Percentiles rank a stretch among this genome's conserved stretches.
Conservation (phyloP, 148 eudicot species). For the Persicaria tinctoria region DNA sequence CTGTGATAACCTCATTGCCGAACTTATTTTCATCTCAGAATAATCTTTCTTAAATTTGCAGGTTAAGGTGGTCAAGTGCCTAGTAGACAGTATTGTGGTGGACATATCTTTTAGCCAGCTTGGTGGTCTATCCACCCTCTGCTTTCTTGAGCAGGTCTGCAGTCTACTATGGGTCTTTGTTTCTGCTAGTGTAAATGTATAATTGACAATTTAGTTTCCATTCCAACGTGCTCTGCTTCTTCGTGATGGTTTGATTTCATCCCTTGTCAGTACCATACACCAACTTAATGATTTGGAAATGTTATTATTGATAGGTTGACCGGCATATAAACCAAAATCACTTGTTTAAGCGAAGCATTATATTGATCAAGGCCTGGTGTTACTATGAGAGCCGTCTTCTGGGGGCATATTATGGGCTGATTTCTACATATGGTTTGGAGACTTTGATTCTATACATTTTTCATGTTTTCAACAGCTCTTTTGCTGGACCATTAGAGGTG, state of each 20-base stretch:
- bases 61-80: constrained; percentile 76
- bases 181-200: not conserved
- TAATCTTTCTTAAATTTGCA: constrained; percentile 19
- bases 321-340: constrained; percentile 70
- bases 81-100: constrained; percentile 68
- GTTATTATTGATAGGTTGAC: constrained; percentile 41
- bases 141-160: constrained; percentile 69
- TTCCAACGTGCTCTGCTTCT: not conserved
- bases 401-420: constrained; percentile 98
- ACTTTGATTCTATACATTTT: constrained; percentile 95
- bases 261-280: not conserved
- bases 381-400: constrained; percentile 94
- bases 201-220: too few species aligned
- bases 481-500: constrained; percentile 91
- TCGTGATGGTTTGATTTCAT: not conserved
- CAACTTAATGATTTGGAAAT: not conserved
- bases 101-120: constrained; percentile 79
- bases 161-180: not conserved
- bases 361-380: constrained; percentile 96
- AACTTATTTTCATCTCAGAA: not conserved
- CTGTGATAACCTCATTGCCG: not conserved
- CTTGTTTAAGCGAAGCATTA: constrained; percentile 89
- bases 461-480: constrained; percentile 83
- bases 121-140: constrained; percentile 78
- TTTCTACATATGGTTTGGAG: constrained; percentile 93